Evolutionary conservation across 2,329 filamentous ascomycete species (phyloP).

Genomic region (Ceratocystis cubensis): DNA sequence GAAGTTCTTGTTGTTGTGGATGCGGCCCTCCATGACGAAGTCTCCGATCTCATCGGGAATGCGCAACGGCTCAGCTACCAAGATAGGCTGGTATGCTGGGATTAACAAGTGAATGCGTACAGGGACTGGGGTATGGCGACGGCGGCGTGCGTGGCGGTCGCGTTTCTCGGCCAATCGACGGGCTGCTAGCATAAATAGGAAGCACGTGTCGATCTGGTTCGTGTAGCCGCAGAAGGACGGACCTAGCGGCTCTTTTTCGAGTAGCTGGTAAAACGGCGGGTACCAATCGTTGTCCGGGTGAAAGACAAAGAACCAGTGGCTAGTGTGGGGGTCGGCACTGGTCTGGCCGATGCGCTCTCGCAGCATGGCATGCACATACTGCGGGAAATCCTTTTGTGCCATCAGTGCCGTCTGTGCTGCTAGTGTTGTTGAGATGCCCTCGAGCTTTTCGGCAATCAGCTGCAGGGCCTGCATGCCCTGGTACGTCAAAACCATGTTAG

Average conservation of each 20-base stretch:
- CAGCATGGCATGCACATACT: slow-evolving; percentile 30
- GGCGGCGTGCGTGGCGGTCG: slow-evolving; percentile 23
- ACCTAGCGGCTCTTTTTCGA: slow-evolving; percentile 28
- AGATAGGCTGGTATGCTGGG: slow-evolving; percentile 31
- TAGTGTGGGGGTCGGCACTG: slow-evolving; percentile 25
- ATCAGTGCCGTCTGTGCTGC: slow-evolving; percentile 30
- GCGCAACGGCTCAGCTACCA: slow-evolving; percentile 29
- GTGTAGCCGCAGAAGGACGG: slow-evolving; percentile 32
- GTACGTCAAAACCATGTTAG: slow-evolving; percentile 29
- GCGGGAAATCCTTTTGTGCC: slow-evolving; percentile 30
- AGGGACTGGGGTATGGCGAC: slow-evolving; percentile 24
- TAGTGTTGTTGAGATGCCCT: slow-evolving; percentile 28
- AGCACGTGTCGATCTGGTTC: slow-evolving; percentile 32
- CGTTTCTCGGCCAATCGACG: slow-evolving; percentile 25
- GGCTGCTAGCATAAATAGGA: slow-evolving; percentile 31
- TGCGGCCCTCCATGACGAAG: slow-evolving; percentile 30
- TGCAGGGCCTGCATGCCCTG: slow-evolving; percentile 30
- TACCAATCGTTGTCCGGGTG: slow-evolving; percentile 35
- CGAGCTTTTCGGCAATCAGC: slow-evolving; percentile 29
- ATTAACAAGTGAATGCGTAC: slow-evolving; percentile 30
- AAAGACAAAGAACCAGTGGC: slow-evolving; percentile 33
- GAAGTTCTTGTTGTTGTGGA: slow-evolving; percentile 30
- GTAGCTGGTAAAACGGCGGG: slow-evolving; percentile 30
- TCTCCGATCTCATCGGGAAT: slow-evolving; percentile 31
- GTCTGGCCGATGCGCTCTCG: slow-evolving; percentile 29